phyloP scores from a whole-genome alignment of 1,139 yeast species.

The Hemisphaericaspora lyxosophila region DNA sequence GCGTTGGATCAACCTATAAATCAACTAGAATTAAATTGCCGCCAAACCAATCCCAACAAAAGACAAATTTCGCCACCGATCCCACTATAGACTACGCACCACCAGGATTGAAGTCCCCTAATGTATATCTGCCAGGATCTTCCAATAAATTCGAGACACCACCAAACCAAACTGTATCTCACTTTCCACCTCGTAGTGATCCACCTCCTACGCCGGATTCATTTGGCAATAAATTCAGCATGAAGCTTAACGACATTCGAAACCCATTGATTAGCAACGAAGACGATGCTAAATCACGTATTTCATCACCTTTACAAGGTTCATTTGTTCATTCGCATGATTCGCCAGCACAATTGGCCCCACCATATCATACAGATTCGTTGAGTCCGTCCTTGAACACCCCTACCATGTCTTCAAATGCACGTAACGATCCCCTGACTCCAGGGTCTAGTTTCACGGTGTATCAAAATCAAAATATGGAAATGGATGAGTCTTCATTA shows the following conservation, averaged over 20 bases:
- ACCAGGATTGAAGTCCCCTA: conserved; percentile 19
- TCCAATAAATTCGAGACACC: conserved; percentile 9
- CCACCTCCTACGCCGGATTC: conserved; percentile 23
- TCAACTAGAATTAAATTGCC: conserved; percentile 17
- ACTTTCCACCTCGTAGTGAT: conserved; percentile 11
- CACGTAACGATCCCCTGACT: conserved; percentile 14
- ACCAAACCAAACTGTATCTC: conserved; percentile 16
- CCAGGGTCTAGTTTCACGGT: conserved; percentile 25
- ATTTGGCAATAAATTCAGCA: conserved; percentile 11
- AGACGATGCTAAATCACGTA: conserved; percentile 11
- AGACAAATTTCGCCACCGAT: background rate
- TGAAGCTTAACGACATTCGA: conserved; percentile 7
- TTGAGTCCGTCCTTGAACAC: conserved; percentile 12
- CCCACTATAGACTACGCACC: conserved; percentile 8
- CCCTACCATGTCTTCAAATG: conserved; percentile 8
- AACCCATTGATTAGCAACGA: conserved; percentile 6
- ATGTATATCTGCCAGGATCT: conserved; percentile 7
- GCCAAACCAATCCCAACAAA: conserved; percentile 8
- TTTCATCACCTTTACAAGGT: conserved; percentile 17
- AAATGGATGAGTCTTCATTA: conserved; percentile 32
- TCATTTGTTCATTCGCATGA: conserved; percentile 9
- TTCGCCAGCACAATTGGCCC: conserved; percentile 12
- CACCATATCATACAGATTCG: conserved; percentile 10
- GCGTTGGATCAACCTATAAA: conserved; percentile 14
- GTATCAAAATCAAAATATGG: conserved; percentile 24